These are phyloP conservation scores for Hemileccinum rubropunctum DNA, from an alignment of 768 basidiomycete genomes.

Conservation along the genomic window DNA sequence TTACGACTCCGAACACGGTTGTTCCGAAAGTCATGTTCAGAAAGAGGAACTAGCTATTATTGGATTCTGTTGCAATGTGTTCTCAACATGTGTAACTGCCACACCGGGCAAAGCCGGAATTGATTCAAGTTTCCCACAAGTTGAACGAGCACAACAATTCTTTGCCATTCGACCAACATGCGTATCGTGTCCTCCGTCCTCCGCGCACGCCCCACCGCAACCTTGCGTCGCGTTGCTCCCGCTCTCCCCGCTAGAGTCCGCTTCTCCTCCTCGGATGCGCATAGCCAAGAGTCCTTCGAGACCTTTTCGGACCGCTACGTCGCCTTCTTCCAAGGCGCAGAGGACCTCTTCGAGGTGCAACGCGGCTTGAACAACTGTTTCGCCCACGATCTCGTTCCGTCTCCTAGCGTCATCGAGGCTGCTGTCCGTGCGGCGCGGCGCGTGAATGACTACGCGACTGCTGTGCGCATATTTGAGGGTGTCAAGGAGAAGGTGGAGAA, in stretches of 20 bases:
- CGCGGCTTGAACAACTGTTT: slow-evolving; percentile 99
- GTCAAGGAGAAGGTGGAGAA: slow-evolving; percentile 98
- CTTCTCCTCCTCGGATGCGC: slow-evolving; percentile 50
- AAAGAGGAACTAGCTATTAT: neutral
- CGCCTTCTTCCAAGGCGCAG: slow-evolving; percentile 86
- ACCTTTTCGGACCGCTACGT: slow-evolving; percentile 93
- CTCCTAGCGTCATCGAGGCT: slow-evolving; percentile 79
- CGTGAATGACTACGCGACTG: slow-evolving; percentile 96
- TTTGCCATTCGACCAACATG: slow-evolving; percentile 38
- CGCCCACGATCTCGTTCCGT: slow-evolving; percentile 94
- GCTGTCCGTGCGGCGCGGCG: slow-evolving; percentile 84
- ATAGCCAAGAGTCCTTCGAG: slow-evolving; percentile 91
- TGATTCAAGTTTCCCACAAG: slow-evolving; percentile 11
- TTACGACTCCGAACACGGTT: neutral
- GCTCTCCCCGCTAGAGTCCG: slow-evolving; percentile 36
- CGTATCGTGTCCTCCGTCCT: slow-evolving; percentile 61
- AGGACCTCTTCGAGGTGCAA: slow-evolving; percentile 98
- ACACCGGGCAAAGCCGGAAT: slow-evolving; percentile 19
- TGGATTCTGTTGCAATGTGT: too few relatives aligned
- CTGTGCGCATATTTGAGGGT: slow-evolving; percentile 95
- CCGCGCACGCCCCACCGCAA: slow-evolving; percentile 53
- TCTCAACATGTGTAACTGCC: too few relatives aligned
- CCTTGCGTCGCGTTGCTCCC: slow-evolving; percentile 42
- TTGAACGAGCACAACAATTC: neutral
- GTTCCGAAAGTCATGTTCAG: slow-evolving; percentile 1